These are phyloP conservation scores for Cladosporium oxysporum DNA, from an alignment of 2,329 filamentous ascomycete genomes.

Conservation along the genomic window DNA sequence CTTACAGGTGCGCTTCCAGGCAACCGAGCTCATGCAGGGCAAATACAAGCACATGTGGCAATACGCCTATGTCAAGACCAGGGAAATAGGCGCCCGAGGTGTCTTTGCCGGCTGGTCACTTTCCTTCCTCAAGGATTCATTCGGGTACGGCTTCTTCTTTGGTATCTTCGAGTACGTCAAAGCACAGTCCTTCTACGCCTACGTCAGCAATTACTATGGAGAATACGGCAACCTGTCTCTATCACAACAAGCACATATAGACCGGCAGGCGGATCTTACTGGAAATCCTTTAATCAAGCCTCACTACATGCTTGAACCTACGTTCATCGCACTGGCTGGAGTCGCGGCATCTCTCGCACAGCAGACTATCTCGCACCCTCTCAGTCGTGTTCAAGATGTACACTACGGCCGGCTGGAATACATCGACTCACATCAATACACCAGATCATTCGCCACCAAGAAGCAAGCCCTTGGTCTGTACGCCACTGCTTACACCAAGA, in stretches of 20 bases:
- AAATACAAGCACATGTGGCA: constrained; percentile 71
- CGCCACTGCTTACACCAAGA: constrained; percentile 70
- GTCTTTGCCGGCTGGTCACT: constrained; percentile 74
- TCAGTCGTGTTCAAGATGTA: constrained; percentile 69
- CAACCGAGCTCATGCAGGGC: constrained; percentile 59
- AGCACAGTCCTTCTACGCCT: constrained; percentile 70
- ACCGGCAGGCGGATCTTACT: constrained; percentile 30
- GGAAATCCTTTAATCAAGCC: constrained; percentile 61
- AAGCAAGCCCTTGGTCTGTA: constrained; percentile 64
- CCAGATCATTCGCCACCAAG: constrained; percentile 43
- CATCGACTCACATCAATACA: constrained; percentile 59
- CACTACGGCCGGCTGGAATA: constrained; percentile 74
- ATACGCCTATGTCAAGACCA: constrained; percentile 66
- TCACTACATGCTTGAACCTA: constrained; percentile 73
- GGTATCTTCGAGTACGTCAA: constrained; percentile 75
- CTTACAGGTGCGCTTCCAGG: constrained; percentile 71
- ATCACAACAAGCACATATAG: constrained; percentile 35
- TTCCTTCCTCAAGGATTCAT: constrained; percentile 67
- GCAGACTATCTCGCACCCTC: constrained; percentile 69
- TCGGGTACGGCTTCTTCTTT: constrained; percentile 73
- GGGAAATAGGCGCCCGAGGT: constrained; percentile 70
- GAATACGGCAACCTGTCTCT: constrained; percentile 37
- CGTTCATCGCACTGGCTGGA: constrained; percentile 69
- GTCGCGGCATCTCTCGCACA: constrained; percentile 68
- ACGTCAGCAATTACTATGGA: constrained; percentile 70